Base-by-base conservation (phyloP, 345 rosid species). In the Acer saccharum region DNA sequence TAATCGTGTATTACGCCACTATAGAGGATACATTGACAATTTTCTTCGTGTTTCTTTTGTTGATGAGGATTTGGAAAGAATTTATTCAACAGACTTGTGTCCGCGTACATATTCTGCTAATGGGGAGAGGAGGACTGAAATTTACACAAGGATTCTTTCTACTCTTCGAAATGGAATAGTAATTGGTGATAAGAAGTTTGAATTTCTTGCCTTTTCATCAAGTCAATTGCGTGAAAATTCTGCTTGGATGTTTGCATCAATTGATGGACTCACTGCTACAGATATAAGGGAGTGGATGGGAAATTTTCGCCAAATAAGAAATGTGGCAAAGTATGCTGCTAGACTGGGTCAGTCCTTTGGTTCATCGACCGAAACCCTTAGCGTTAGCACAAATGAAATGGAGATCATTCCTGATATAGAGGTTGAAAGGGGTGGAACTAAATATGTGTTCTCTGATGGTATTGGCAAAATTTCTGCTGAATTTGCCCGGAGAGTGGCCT, bases 191-290 rank as follows among this genome's bases (percentile, higher is more conserved):
- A 89, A 83, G 77, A 87, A 77, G 77, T 91, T 91, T 82, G 89
- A 91, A 72, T 89, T 91, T 83, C 91, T 89, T 54, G 95, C 95
- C 25, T 91, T 82, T 77, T 91, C 95, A 54, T 77, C 95, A 27
- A 91, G 95, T 83, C 95, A 91, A 69, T 74, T 91, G 77, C 82
- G 91, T 12, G 92, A 91, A 73, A 88, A 84, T 78, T 91, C 95
- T 77, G 88, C 90, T 57, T 91, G 95, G 95, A 91, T 91, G 95
- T 89, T 91, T 81, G 91, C 93, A 57, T 76, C 93, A 2, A 81
- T 61, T 10, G 7, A 57, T 65, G 90, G 93, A 70, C 79, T 63
- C 32, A 86, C 88, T 70, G 90, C 93, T 71, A 82, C 80, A 52
- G 77, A 77, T 65, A 88, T 87, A 64, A 88, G 95, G 78, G 62